Conservation (phyloP, 73 alveolate genomes). For the Paramecium tetraurelia region DNA sequence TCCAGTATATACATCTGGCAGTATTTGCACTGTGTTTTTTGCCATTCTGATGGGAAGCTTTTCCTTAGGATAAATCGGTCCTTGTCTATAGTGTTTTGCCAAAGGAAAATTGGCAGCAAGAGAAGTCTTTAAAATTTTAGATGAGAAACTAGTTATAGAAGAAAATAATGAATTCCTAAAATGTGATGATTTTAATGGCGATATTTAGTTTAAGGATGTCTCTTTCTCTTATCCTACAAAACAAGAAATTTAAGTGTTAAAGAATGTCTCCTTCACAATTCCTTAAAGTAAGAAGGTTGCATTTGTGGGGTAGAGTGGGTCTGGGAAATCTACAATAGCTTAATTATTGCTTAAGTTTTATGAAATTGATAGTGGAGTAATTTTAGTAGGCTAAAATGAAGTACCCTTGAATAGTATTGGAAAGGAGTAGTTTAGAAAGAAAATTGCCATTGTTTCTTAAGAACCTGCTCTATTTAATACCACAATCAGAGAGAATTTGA, state of each 20-base stretch:
- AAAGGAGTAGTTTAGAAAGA: slow-evolving; percentile 35
- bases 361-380: slow-evolving; percentile 75
- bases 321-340: slow-evolving; percentile 89
- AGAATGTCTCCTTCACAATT: slow-evolving; percentile 64
- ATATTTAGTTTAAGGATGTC: not conserved
- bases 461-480: slow-evolving; percentile 82
- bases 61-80: slow-evolving; percentile 74
- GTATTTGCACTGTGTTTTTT: slow-evolving; percentile 68
- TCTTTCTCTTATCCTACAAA: slow-evolving; percentile 46
- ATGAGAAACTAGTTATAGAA: slow-evolving; percentile 49
- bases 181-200: not conserved
- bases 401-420: slow-evolving; percentile 46
- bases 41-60: slow-evolving; percentile 77
- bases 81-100: slow-evolving; percentile 70
- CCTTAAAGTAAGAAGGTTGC: slow-evolving; percentile 73
- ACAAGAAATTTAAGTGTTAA: slow-evolving; percentile 40
- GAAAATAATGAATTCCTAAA: not conserved
- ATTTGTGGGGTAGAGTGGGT: slow-evolving; percentile 88
- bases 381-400: slow-evolving; percentile 65
- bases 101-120: slow-evolving; percentile 74
- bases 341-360: slow-evolving; percentile 77
- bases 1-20: slow-evolving; percentile 72
- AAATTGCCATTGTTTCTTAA: slow-evolving; percentile 73
- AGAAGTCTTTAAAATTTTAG: slow-evolving; percentile 64
- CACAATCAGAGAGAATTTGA: slow-evolving; percentile 77